Conservation (phyloP, 2,329 filamentous ascomycete species). For the Ceratocystis albifundus region DNA sequence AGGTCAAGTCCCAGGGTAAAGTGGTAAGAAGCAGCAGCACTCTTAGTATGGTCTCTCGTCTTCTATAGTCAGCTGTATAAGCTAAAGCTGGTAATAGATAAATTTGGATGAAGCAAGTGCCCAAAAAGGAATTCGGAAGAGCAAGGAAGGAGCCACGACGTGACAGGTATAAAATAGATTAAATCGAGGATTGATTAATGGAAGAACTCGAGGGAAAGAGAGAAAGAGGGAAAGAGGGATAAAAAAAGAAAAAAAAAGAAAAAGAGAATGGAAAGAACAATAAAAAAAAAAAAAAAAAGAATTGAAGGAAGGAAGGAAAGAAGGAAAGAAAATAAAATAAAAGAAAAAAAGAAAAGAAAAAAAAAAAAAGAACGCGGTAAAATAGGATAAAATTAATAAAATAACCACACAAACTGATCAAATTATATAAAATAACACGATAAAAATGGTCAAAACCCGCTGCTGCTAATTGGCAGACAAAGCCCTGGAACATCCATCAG, state of each 20-base stretch:
- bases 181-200: neutral
- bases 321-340: no score
- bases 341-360: neutral
- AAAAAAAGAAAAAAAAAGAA: neutral
- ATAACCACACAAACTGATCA: no score
- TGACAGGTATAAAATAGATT: conserved; percentile 6
- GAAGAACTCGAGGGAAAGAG: neutral
- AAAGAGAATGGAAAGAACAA: neutral
- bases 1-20: neutral
- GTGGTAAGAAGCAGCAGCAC: neutral
- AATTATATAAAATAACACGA: no score
- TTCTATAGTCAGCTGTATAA: neutral
- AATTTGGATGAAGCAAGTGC: conserved; percentile 7
- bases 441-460: neutral
- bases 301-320: neutral
- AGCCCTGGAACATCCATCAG: no score
- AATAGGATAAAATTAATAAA: no score
- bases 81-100: conserved; percentile 6
- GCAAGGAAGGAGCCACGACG: neutral
- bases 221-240: no score
- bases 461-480: neutral
- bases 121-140: neutral
- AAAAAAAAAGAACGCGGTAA: no score
- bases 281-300: neutral
- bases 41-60: neutral